Percentiles rank a stretch among this genome's conserved stretches.
phyloP scores from a whole-genome alignment of 2,329 filamentous ascomycete genomes.

The Tolypocladium tundrense region DNA sequence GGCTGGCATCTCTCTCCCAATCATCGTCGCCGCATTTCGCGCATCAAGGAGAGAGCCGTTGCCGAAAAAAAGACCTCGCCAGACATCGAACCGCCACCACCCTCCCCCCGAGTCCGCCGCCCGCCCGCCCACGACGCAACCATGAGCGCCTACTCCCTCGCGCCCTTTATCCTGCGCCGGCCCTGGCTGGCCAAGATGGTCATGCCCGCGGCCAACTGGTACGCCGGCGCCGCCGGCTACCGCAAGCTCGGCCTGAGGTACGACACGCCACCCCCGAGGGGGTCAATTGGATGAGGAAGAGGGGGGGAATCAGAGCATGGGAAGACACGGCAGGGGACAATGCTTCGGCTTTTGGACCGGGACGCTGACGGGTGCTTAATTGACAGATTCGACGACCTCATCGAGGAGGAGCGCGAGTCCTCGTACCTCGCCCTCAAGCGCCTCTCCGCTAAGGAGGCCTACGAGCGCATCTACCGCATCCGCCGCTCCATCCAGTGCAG shows the following conservation, averaged over 20 bases:
- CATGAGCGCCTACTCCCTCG: slow-evolving; percentile 61
- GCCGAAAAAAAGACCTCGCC: slow-evolving; percentile 8
- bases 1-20: slow-evolving; percentile 12
- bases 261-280: slow-evolving; percentile 12
- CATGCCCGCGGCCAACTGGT: slow-evolving; percentile 79
- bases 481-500: slow-evolving; percentile 82
- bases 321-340: neutral
- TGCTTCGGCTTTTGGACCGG: neutral
- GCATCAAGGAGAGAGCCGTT: slow-evolving; percentile 13
- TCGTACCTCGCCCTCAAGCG: slow-evolving; percentile 86
- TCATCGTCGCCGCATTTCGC: slow-evolving; percentile 23
- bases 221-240: slow-evolving; percentile 82
- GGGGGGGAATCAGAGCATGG: neutral
- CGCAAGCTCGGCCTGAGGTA: slow-evolving; percentile 87
- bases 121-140: slow-evolving; percentile 15
- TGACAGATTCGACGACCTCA: slow-evolving; percentile 80
- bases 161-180: slow-evolving; percentile 69
- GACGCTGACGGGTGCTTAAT: slow-evolving; percentile 12
- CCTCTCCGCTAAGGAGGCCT: slow-evolving; percentile 78
- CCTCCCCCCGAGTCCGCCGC: neutral
- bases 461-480: slow-evolving; percentile 96
- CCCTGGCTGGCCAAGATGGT: slow-evolving; percentile 74
- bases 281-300: neutral
- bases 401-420: slow-evolving; percentile 81
- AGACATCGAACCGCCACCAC: neutral